Evolutionary conservation across 805 yeast species (phyloP).

Genomic region (Pichia occidentalis): DNA sequence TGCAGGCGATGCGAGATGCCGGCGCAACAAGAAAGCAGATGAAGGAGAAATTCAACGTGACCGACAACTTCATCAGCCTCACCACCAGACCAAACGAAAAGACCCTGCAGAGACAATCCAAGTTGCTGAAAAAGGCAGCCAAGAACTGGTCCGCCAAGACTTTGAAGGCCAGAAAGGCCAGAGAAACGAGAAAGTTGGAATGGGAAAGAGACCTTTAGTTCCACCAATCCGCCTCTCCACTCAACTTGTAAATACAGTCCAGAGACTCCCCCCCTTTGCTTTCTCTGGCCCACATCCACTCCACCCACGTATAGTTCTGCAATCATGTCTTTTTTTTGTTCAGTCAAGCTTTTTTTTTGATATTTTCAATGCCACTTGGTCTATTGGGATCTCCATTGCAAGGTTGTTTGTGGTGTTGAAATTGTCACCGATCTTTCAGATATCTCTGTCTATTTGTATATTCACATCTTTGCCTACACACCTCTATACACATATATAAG

Average conservation of each 20-base stretch:
- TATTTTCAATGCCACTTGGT: too few relatives aligned
- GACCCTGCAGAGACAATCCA: constrained; percentile 17
- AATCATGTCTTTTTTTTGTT: too few relatives aligned
- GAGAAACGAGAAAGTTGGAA: constrained; percentile 17
- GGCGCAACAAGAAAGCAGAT: constrained; percentile 29
- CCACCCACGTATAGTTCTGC: too few relatives aligned
- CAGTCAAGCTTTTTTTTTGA: too few relatives aligned
- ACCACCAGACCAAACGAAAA: constrained; percentile 23
- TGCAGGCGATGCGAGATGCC: constrained; percentile 27
- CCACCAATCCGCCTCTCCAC: too few relatives aligned
- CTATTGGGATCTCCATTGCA: too few relatives aligned
- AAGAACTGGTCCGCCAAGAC: constrained; percentile 25
- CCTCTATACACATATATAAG: constrained; percentile 13
- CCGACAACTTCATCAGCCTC: constrained; percentile 28
- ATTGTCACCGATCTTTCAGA: too few relatives aligned
- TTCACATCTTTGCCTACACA: background rate
- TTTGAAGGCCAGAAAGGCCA: constrained; percentile 20
- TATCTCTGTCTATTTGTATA: constrained; percentile 1
- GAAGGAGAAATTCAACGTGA: constrained; percentile 24
- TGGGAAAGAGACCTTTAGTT: constrained; percentile 25
- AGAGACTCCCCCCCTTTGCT: too few relatives aligned
- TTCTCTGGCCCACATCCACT: too few relatives aligned
- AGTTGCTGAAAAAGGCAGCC: constrained; percentile 17
- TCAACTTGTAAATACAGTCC: too few relatives aligned
- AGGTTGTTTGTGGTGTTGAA: too few relatives aligned